Conservation (phyloP, 352 stramenopile genomes). For the Globisporangium yorkense region DNA sequence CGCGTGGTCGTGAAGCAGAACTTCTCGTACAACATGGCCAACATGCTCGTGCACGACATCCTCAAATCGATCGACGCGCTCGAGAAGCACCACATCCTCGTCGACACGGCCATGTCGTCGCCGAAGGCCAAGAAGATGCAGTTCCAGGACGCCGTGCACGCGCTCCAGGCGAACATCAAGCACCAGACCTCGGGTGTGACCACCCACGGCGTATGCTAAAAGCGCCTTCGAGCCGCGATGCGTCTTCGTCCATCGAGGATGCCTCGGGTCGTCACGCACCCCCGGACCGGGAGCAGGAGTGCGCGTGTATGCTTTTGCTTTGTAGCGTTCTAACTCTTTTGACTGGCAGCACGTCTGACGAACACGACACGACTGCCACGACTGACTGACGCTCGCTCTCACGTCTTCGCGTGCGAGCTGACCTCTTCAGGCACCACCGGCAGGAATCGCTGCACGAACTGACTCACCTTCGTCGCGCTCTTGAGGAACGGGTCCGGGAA, state of each 20-base stretch:
- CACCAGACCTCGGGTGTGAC: conserved; percentile 70
- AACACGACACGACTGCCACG: neutral
- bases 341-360: neutral
- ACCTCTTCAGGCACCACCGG: conserved; percentile 55
- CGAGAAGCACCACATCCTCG: conserved; percentile 70
- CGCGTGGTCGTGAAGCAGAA: conserved; percentile 90
- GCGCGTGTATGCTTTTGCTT: neutral
- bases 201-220: conserved; percentile 81
- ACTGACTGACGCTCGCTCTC: neutral
- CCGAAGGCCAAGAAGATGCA: conserved; percentile 67
- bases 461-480: conserved; percentile 43
- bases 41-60: conserved; percentile 87
- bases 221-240: neutral
- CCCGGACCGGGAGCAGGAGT: neutral
- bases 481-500: conserved; percentile 63
- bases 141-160: conserved; percentile 64
- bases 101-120: conserved; percentile 73
- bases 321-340: neutral
- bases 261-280: too few relatives aligned
- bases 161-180: conserved; percentile 58
- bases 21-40: conserved; percentile 83
- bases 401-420: conserved; percentile 22
- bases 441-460: conserved; percentile 68
- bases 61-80: conserved; percentile 76
- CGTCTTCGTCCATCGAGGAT: neutral